phyloP scores from a whole-genome alignment of 202 grass and related monocot genomes.

The Miscanthus sacchariflorus region DNA sequence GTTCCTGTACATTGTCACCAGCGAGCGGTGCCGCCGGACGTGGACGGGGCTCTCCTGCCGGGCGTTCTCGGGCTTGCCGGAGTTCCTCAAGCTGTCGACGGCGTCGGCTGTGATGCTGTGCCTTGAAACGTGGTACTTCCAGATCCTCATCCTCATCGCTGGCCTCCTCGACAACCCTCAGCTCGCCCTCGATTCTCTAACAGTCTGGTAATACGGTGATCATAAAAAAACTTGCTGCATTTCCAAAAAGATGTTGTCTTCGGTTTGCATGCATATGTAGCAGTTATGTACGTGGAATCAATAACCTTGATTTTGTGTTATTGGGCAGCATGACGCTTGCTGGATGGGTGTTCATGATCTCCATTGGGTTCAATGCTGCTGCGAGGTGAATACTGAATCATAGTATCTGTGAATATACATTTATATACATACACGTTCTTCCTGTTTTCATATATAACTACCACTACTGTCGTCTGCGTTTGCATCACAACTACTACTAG shows the following conservation, averaged over 20 bases:
- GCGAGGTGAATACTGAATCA: slow-evolving; percentile 47
- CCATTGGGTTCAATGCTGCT: slow-evolving; percentile 70
- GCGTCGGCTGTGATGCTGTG: slow-evolving; percentile 39
- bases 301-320: too few species aligned
- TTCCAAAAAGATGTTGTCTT: too few species aligned
- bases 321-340: slow-evolving; percentile 57
- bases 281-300: too few species aligned
- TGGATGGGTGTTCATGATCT: slow-evolving; percentile 70
- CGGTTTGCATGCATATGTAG: too few species aligned
- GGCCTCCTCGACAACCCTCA: slow-evolving; percentile 59
- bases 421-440: too few species aligned
- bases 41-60: slow-evolving; percentile 64
- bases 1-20: slow-evolving; percentile 63
- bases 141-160: slow-evolving; percentile 64
- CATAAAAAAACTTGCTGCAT: not conserved
- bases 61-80: slow-evolving; percentile 51
- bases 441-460: too few species aligned
- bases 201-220: not conserved
- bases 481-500: slow-evolving; percentile 16
- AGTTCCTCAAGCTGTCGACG: too few species aligned
- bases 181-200: not conserved
- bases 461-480: too few species aligned
- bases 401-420: too few species aligned
- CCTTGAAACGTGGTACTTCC: slow-evolving; percentile 76
- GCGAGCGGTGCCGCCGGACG: slow-evolving; percentile 53